Percentiles rank a stretch among this genome's conserved stretches.
These are phyloP conservation scores for Diaporthe citriasiana DNA, from an alignment of 2,329 filamentous ascomycete species.

Conservation along the genomic window DNA sequence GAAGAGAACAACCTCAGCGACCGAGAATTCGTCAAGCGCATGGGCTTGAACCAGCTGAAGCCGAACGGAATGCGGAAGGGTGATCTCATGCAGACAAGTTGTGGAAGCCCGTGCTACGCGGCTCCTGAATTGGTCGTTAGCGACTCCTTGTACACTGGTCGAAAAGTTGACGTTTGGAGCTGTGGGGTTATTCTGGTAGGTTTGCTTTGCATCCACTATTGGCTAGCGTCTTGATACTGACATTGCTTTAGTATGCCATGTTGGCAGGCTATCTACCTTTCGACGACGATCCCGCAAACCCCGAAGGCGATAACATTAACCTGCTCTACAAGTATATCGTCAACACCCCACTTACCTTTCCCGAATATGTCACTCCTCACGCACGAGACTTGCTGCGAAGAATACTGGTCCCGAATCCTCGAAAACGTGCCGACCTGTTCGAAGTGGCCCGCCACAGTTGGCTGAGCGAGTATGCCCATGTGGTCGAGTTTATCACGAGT, in stretches of 20 bases:
- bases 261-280: conserved; percentile 97
- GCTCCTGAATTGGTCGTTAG: conserved; percentile 97
- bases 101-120: conserved; percentile 97
- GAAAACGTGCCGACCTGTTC: conserved; percentile 95
- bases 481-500: conserved; percentile 97
- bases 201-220: conserved; percentile 43
- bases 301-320: conserved; percentile 99
- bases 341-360: conserved; percentile 95
- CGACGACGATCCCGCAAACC: conserved; percentile 97
- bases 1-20: conserved; percentile 90
- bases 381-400: conserved; percentile 91
- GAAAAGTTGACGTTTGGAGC: conserved; percentile 99
- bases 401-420: conserved; percentile 94
- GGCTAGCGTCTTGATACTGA: conserved; percentile 36
- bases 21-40: conserved; percentile 87
- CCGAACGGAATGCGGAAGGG: conserved; percentile 84
- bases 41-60: conserved; percentile 86
- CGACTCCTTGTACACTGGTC: conserved; percentile 95
- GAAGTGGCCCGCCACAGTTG: conserved; percentile 98
- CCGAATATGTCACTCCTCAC: conserved; percentile 98
- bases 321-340: conserved; percentile 99
- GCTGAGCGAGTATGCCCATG: conserved; percentile 96
- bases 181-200: conserved; percentile 97
- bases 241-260: conserved; percentile 90
- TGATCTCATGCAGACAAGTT: conserved; percentile 99